Base-by-base conservation (phyloP, 768 basidiomycete genomes). In the Suillus ampliporus region DNA sequence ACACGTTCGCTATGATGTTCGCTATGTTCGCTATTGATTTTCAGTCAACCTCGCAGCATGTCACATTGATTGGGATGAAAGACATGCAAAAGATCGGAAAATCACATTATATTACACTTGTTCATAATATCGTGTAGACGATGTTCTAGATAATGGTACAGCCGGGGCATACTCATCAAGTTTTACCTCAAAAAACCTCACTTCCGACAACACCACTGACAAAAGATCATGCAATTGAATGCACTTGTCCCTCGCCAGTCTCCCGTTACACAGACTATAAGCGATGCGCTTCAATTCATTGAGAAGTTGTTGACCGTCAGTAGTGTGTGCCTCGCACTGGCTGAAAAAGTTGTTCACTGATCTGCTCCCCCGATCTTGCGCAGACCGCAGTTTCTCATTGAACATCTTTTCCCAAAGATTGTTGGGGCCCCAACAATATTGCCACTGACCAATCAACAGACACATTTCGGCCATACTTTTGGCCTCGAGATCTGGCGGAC, bases 101-200 rank as follows among this genome's bases (percentile, higher is more conserved):
- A 38, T 38, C 37, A 38, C 37, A 13, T 13, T 38, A 13, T 38
- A 38, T 38, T 38, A 38, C 13, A 5, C 37, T 38, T 38, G 37
- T 38, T 38, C 37, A 14, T 38, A 38, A 14, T 38, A 38, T 38
- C 13, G 13, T 35, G 41, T n/a, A n/a, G 38, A 31, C 17, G 52
- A 50, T 6, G 40, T 21, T 38, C 54, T 61, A 19, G 50, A 19
- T 51, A 61, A 21, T 5, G 50, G 60, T 34, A 61, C 47, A 19
- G 37, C 60, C 8, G 60, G 50, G 17, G 60, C 60, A 38, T 61
- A 54, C 21, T 61, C 21, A 56, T 51, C 47, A 19, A 61, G 60
- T 48, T 54, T 61, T 17, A 54, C 51, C 35, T 60, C 37, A 37
- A 61, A 61, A 54, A 61, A 61, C 40, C 43, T 61, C 19, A 61